Percentiles rank a stretch among this genome's conserved stretches.
Conservation (phyloP, 2,329 filamentous ascomycete species). For the Fusarium domesticum region DNA sequence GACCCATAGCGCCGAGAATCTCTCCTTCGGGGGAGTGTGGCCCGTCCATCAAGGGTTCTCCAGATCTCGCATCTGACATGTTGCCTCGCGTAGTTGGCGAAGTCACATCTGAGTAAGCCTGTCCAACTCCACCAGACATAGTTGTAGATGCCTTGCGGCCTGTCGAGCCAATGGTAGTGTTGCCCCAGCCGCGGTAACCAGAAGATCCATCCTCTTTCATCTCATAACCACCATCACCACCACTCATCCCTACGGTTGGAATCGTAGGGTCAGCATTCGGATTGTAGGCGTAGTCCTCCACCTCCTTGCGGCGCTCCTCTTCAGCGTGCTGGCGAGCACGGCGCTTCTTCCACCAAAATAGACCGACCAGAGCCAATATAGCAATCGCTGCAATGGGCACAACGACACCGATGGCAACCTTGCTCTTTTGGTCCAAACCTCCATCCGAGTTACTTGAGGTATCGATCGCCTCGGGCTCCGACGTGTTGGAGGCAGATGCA, state of each 20-base stretch:
- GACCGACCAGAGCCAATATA: constrained; percentile 68
- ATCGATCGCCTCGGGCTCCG: constrained; percentile 30
- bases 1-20: constrained; percentile 78
- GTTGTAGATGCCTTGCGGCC: constrained; percentile 86
- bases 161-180: constrained; percentile 66
- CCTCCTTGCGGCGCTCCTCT: constrained; percentile 88
- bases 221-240: constrained; percentile 57
- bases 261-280: constrained; percentile 92
- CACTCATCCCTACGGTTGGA: constrained; percentile 43
- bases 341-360: constrained; percentile 86
- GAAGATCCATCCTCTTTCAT: constrained; percentile 73
- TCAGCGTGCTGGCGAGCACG: constrained; percentile 82
- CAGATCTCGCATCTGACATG: constrained; percentile 66
- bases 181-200: constrained; percentile 94
- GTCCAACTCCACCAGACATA: constrained; percentile 70
- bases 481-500: constrained; percentile 25
- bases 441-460: constrained; percentile 18
- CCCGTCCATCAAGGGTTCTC: constrained; percentile 57
- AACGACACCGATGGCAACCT: constrained; percentile 88
- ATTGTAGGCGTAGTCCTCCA: constrained; percentile 96
- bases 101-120: constrained; percentile 69
- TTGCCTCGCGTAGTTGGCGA: constrained; percentile 62
- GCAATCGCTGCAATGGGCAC: constrained; percentile 89
- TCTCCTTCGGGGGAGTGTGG: constrained; percentile 68
- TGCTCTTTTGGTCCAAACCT: constrained; percentile 58